Evolutionary conservation across 2,329 filamentous ascomycete species (phyloP), one percentile per base, ranked within the genome.

Genomic region (Thelonectria blattea): DNA sequence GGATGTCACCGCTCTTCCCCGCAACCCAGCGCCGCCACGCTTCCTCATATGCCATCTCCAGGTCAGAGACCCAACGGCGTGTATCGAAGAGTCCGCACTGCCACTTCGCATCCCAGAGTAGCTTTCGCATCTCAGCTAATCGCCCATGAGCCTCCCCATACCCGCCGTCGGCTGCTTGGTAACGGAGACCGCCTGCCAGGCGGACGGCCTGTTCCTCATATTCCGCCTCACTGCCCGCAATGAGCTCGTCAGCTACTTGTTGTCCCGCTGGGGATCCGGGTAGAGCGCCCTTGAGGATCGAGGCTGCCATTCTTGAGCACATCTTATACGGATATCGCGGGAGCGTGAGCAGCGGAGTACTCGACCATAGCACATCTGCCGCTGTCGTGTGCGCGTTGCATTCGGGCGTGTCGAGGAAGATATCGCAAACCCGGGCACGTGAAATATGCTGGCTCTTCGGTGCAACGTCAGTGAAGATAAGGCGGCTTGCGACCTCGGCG

Each of bases 331-430:
- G 86, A 75, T 98, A 97, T 37, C 95, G 87, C 11, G 95, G 93
- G 30, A 95, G 82, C 0, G 95, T 99, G 27, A 99, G 82, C 20
- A 99, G 80, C 5, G 95, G 95, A 0, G 95, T 98, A 68, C 93
- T 96, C 53, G 91, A 96, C 95, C 95, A 99, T 7, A 99, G 82
- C 1, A 98, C 90, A 72, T 99, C 95, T 12, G 95, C 96, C 2
- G 95, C 95, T 1, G 95, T 99, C 1, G 95, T 99, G 75, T 99
- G 95, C 1, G 93, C 95, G 72, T 99, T 99, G 78, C 95, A 99
- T 76, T 99, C 95, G 1, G 95, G 93, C 0, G 95, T 99, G 76
- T 99, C 95, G 14, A 99, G 85, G 73, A 99, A 98, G 7, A 99
- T 81, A 77, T 99, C 95, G 73, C 94, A 94, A 27, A 99, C 87